phyloP scores from a whole-genome alignment of 495 filamentous ascomycete species.

The Daldinia childiae region DNA sequence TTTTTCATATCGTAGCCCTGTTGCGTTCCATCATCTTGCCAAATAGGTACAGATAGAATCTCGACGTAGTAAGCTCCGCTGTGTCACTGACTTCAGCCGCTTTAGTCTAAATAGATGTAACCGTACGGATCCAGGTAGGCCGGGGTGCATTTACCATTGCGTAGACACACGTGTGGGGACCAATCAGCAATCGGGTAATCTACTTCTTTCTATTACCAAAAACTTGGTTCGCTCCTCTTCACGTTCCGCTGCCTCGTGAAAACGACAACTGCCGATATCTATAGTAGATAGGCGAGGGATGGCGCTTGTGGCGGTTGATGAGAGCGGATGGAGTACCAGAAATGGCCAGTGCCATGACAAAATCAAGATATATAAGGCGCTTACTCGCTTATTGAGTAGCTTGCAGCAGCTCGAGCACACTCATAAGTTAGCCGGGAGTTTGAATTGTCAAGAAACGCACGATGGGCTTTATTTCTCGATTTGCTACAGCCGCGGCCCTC shows the following conservation, averaged over 20 bases:
- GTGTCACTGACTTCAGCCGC: constrained; percentile 45
- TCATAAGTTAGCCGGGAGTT: constrained; percentile 1
- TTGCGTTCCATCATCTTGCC: constrained; percentile 24
- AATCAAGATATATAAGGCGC: constrained; percentile 26
- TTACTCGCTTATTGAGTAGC: constrained; percentile 20
- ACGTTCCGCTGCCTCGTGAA: constrained; percentile 23
- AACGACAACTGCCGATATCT: constrained; percentile 34
- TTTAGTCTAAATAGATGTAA: constrained; percentile 36
- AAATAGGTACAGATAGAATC: constrained; percentile 19
- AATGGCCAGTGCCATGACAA: constrained; percentile 1
- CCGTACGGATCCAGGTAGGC: constrained; percentile 39
- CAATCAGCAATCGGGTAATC: constrained; percentile 37
- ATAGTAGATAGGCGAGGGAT: constrained; percentile 19
- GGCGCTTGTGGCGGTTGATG: constrained; percentile 25
- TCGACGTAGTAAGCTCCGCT: constrained; percentile 29
- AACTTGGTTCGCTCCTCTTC: constrained; percentile 24
- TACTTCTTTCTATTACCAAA: constrained; percentile 35
- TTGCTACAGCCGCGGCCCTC: constrained; percentile 21
- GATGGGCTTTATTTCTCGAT: constrained; percentile 34
- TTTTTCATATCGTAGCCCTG: constrained; percentile 12
- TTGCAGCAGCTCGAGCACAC: constrained; percentile 3
- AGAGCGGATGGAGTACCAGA: constrained; percentile 3
- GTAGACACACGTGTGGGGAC: constrained; percentile 31
- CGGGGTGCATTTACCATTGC: constrained; percentile 44
- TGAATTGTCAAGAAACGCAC: constrained; percentile 11